phyloP scores from a whole-genome alignment of 768 basidiomycete species.

The Rhodotorula graminis region DNA sequence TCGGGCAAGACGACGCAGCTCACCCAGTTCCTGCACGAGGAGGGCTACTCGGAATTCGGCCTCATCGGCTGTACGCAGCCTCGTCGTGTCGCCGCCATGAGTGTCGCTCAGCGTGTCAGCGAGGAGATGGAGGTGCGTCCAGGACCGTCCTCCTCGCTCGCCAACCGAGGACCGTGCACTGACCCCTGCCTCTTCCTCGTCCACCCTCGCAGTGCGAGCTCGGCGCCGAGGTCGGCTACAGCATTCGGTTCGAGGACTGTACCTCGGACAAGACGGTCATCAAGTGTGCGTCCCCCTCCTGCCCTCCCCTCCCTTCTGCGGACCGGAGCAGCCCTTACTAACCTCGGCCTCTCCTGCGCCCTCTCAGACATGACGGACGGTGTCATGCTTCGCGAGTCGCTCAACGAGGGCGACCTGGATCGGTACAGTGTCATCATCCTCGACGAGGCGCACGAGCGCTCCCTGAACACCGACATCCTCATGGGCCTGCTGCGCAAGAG shows the following conservation, averaged over 20 bases:
- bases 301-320: not conserved
- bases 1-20: slow-evolving; percentile 98
- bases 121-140: slow-evolving; percentile 90
- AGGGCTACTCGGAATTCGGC: slow-evolving; percentile 84
- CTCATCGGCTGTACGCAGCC: slow-evolving; percentile 97
- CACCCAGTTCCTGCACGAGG: slow-evolving; percentile 91
- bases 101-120: slow-evolving; percentile 98
- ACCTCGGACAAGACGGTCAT: slow-evolving; percentile 91
- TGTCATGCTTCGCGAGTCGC: slow-evolving; percentile 91
- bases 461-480: slow-evolving; percentile 91
- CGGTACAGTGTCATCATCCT: slow-evolving; percentile 94
- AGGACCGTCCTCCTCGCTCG: no score
- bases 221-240: slow-evolving; percentile 86
- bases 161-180: not conserved
- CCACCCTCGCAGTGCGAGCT: slow-evolving; percentile 67
- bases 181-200: not conserved
- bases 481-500: slow-evolving; percentile 95
- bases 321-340: not conserved
- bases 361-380: slow-evolving; percentile 93
- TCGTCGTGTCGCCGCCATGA: slow-evolving; percentile 98
- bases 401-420: slow-evolving; percentile 98
- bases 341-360: no score
- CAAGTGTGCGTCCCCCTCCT: slow-evolving; percentile 65
- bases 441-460: slow-evolving; percentile 98
- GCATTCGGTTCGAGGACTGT: slow-evolving; percentile 97